Base-by-base conservation (phyloP, 345 rosid genomes). In the Toxicodendron radicans region DNA sequence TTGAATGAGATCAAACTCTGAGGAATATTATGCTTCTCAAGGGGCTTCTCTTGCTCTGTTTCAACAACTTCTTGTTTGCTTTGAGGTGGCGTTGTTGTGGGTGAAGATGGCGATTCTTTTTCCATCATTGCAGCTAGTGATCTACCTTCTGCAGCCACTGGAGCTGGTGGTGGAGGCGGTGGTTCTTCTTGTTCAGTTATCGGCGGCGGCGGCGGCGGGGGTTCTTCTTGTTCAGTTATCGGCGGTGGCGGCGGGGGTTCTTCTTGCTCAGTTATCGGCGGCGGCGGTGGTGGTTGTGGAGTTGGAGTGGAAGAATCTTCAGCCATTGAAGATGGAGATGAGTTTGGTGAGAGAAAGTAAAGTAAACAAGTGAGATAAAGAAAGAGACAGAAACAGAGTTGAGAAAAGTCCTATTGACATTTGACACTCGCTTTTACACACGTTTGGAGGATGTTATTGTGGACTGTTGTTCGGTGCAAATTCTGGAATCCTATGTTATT, bases 1-100 rank as follows among this genome's bases (percentile, higher is more conserved):
- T 90, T 88, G 84, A 87, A 90, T 2, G 95, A 90, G 23, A 65
- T 82, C 43, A 79, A 71, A 17, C 74, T 81, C 56, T 78, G 85
- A 53, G 92, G 82, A 66, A 82, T 38, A 77, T 73, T 82, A 63
- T 71, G 74, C 64, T 79, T 71, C 53, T 9, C 78, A 3, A 61
- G 35, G 74, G 3, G 20, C 75, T 30, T 53, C 54, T 64, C 57
- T 56, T 83, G 86, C 27, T 85, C 90, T 84, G 79, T 85, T 72
- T 80, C 84, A 80, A 78, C 38, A 4, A 85, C 78, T 70, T 76
- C 83, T 17, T 30, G 58, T 66, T 49, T 27, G 43, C 24, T 66
- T 9, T 66, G 43, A 49, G 4, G 48, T 35, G 13, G 12, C 1
- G 14, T 2, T 4, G 71, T 13, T 10, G 24, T 5, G 16, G 48